Conservation (phyloP, 495 filamentous ascomycete genomes). For the Hypoxylon subgilvum region DNA sequence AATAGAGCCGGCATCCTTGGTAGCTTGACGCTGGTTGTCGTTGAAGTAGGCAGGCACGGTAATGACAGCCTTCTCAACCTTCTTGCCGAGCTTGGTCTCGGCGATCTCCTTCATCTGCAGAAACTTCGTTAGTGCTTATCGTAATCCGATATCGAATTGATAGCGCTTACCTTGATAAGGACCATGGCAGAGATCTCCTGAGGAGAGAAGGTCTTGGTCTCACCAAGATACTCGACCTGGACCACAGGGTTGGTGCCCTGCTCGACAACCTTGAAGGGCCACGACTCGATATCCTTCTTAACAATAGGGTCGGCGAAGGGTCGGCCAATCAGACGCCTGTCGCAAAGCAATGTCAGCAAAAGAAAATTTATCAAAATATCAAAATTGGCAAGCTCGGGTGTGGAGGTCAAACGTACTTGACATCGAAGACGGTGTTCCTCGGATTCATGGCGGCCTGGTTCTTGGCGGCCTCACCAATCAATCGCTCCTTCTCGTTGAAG, state of each 20-base stretch:
- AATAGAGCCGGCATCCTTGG: conserved; percentile 98
- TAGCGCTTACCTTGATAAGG: conserved; percentile 72
- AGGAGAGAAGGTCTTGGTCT: conserved; percentile 91
- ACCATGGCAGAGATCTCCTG: conserved; percentile 99
- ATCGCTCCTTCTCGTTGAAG: conserved; percentile 96
- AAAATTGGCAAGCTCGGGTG: no score
- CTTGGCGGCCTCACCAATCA: conserved; percentile 99
- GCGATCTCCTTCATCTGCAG: conserved; percentile 94
- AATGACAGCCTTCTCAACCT: conserved; percentile 97
- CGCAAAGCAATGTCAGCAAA: conserved; percentile 37
- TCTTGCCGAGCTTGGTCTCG: conserved; percentile 93
- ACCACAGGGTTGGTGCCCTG: conserved; percentile 89
- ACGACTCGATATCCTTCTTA: conserved; percentile 97
- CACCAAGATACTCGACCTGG: conserved; percentile 93
- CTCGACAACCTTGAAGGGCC: conserved; percentile 97
- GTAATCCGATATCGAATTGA: neutral
- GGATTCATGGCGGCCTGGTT: conserved; percentile 99
- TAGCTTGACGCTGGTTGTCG: conserved; percentile 98
- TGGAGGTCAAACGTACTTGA: conserved; percentile 81
- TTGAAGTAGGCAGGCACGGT: conserved; percentile 99
- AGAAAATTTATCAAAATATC: neutral
- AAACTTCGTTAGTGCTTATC: conserved; percentile 22
- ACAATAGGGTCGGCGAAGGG: conserved; percentile 93
- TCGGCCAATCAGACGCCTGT: conserved; percentile 89
- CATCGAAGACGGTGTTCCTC: conserved; percentile 95